Conservation (phyloP, 148 eudicot genomes). For the Heliamphora exappendiculata region DNA sequence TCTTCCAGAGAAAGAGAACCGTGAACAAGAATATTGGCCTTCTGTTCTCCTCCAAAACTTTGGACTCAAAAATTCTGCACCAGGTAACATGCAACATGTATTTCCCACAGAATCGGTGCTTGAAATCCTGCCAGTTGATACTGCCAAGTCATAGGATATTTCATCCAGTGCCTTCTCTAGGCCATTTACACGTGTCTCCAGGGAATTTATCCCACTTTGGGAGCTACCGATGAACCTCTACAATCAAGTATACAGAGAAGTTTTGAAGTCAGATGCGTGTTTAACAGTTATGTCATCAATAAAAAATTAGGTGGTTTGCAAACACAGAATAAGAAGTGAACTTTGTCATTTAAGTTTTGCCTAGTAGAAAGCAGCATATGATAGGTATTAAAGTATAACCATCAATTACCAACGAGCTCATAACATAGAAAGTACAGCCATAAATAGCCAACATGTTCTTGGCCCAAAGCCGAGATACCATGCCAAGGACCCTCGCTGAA, state of each 20-base stretch:
- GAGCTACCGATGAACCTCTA: slow-evolving; percentile 82
- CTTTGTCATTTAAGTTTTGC: background rate
- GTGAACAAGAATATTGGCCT: slow-evolving; percentile 31
- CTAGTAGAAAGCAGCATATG: background rate
- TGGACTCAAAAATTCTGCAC: slow-evolving; percentile 65
- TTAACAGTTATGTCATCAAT: background rate
- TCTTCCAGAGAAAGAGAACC: slow-evolving; percentile 24
- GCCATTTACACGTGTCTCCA: slow-evolving; percentile 76
- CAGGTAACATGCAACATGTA: slow-evolving; percentile 53
- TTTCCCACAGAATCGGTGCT: slow-evolving; percentile 33
- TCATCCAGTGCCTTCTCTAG: slow-evolving; percentile 65
- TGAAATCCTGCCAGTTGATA: slow-evolving; percentile 48
- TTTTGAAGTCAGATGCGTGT: background rate
- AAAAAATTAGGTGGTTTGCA: background rate
- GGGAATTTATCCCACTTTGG: slow-evolving; percentile 57
- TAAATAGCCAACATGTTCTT: background rate
- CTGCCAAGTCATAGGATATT: slow-evolving; percentile 51
- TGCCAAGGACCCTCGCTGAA: background rate
- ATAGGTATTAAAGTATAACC: background rate
- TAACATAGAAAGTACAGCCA: background rate
- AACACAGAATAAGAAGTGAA: too few relatives aligned
- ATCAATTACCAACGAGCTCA: background rate
- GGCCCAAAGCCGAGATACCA: background rate
- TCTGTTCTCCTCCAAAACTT: slow-evolving; percentile 68
- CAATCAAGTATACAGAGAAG: slow-evolving; percentile 5